Evolutionary conservation across 2,329 filamentous ascomycete genomes (phyloP).

Genomic region (Tolypocladium album): DNA sequence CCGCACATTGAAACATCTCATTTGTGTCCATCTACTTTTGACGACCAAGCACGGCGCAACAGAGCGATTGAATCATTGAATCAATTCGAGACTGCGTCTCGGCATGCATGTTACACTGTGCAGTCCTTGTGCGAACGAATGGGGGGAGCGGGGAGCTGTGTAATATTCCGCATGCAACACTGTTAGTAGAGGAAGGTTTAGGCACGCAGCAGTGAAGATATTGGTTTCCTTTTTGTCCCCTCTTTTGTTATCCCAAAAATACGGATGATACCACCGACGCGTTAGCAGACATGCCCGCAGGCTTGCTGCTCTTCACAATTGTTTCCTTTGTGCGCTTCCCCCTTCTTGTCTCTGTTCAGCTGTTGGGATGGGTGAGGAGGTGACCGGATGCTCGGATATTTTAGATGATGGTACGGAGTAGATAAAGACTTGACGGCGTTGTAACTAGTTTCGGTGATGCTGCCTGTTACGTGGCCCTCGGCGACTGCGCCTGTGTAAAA

Average conservation of each 20-base stretch:
- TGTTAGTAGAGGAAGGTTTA: background rate
- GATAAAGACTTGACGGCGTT: background rate
- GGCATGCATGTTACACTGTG: background rate
- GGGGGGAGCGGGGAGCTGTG: background rate
- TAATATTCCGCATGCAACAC: background rate
- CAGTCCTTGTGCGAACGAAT: background rate
- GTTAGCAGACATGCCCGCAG: conserved; percentile 21
- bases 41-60: conserved; percentile 1
- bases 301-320: conserved; percentile 5
- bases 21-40: conserved; percentile 5
- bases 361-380: background rate
- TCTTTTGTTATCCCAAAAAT: conserved; percentile 19
- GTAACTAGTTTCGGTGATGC: background rate
- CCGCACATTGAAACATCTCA: background rate
- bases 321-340: background rate
- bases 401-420: background rate
- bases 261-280: conserved; percentile 33
- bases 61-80: conserved; percentile 4
- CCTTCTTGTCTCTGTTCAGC: background rate
- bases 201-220: background rate
- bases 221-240: conserved; percentile 10
- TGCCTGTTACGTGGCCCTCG: background rate
- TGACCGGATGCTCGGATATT: background rate
- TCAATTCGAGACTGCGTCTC: background rate
- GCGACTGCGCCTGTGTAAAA: background rate